These are phyloP conservation scores for Acanthamoeba divionensis DNA, from an alignment of 208 protist species.

Conservation along the genomic window DNA sequence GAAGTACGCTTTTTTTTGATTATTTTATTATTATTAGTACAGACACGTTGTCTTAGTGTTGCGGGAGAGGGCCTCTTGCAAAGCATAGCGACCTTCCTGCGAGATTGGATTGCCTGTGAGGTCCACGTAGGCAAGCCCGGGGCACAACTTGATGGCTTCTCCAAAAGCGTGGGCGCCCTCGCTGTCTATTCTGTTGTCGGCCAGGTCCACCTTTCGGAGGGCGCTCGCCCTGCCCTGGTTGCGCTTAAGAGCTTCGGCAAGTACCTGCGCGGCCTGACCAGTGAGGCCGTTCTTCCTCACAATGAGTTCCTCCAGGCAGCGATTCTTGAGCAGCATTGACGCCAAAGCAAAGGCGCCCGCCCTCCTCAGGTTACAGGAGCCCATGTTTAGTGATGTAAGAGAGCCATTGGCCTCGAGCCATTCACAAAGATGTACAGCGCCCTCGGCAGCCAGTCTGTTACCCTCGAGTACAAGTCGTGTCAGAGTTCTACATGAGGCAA, in stretches of 20 bases:
- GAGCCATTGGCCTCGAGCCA: conserved; percentile 87
- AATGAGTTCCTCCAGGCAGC: conserved; percentile 85
- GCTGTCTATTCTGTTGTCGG: conserved; percentile 19
- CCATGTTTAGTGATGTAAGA: conserved; percentile 87
- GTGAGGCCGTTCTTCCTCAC: conserved; percentile 89
- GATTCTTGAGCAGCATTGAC: conserved; percentile 81
- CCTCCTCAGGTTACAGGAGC: conserved; percentile 80
- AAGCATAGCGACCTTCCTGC: neutral
- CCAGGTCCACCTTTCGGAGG: neutral
- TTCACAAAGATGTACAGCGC: conserved; percentile 81
- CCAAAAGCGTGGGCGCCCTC: neutral
- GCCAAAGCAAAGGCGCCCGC: conserved; percentile 84
- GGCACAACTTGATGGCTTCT: neutral
- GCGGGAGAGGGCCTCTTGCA: neutral
- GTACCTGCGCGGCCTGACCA: conserved; percentile 74
- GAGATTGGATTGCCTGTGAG: neutral
- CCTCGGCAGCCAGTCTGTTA: conserved; percentile 87
- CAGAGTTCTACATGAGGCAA: conserved; percentile 82
- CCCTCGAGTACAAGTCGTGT: conserved; percentile 86
- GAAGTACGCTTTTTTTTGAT: no score
- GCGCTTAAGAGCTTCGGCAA: conserved; percentile 74
- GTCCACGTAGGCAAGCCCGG: neutral
- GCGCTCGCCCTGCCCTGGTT: neutral
- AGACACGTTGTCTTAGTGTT: conserved; percentile 1
- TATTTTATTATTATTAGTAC: neutral